These are phyloP conservation scores for Fusarium pininemorale DNA, from an alignment of 2,329 filamentous ascomycete species.

Conservation along the genomic window DNA sequence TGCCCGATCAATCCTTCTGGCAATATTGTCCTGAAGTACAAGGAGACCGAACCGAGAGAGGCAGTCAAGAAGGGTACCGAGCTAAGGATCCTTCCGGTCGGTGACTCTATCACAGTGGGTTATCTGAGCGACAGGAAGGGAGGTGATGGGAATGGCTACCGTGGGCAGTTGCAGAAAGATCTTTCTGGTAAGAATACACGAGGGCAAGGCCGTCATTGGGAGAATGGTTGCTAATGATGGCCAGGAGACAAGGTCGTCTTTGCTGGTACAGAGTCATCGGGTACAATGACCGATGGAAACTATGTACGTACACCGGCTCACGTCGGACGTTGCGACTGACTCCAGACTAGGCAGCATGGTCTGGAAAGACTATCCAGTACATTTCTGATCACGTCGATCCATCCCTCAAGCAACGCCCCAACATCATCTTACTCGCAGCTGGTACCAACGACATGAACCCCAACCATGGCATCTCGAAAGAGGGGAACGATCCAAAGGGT, in stretches of 20 bases:
- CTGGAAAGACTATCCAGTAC: slow-evolving; percentile 20
- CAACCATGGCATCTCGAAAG: background rate
- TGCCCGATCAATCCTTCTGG: background rate
- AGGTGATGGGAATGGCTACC: slow-evolving; percentile 12
- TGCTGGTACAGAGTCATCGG: slow-evolving; percentile 13
- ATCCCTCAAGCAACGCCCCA: slow-evolving; percentile 3
- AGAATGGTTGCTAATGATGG: accelerated
- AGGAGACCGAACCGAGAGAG: background rate
- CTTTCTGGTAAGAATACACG: background rate
- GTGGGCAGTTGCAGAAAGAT: background rate
- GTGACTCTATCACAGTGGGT: slow-evolving; percentile 20
- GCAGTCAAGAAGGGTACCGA: background rate
- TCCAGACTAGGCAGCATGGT: slow-evolving; percentile 15
- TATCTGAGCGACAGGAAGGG: slow-evolving; percentile 6
- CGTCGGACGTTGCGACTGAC: accelerated
- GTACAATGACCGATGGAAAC: background rate
- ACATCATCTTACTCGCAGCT: slow-evolving; percentile 13
- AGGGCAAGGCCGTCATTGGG: accelerated
- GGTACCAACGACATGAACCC: slow-evolving; percentile 29
- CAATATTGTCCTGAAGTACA: background rate
- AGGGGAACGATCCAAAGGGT: slow-evolving; percentile 6
- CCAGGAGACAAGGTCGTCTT: slow-evolving; percentile 8
- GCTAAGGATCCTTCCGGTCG: slow-evolving; percentile 2
- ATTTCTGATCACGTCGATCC: slow-evolving; percentile 9
- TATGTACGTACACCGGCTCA: background rate